A percentile compares a stretch with the other conserved stretches of the same genome.
phyloP scores from a whole-genome alignment of 2,329 filamentous ascomycete species.

The Colletotrichum orchidophilum region DNA sequence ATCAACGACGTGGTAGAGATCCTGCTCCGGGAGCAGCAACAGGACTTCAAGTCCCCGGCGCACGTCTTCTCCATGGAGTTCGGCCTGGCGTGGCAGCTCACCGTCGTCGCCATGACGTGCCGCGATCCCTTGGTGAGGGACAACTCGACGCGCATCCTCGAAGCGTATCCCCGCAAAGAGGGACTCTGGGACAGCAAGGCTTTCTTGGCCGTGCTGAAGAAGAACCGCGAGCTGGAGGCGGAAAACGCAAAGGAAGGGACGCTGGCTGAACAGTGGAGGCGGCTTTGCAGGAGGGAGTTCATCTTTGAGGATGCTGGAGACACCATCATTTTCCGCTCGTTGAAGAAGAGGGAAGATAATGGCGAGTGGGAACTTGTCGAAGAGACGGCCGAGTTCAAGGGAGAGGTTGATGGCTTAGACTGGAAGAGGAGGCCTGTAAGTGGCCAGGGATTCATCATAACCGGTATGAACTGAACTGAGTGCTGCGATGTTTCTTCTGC shows the following conservation, averaged over 20 bases:
- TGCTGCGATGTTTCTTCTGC: no score
- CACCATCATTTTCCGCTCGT: constrained; percentile 48
- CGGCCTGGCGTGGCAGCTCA: constrained; percentile 56
- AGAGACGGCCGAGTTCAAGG: constrained; percentile 45
- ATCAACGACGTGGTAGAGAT: constrained; percentile 49
- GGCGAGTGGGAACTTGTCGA: constrained; percentile 50
- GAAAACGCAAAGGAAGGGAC: constrained; percentile 44
- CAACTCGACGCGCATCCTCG: constrained; percentile 52
- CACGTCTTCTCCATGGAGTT: constrained; percentile 56
- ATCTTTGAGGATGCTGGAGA: constrained; percentile 47
- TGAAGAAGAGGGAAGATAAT: constrained; percentile 42
- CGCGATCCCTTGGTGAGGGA: constrained; percentile 49
- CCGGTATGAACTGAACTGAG: no score
- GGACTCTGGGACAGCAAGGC: constrained; percentile 54
- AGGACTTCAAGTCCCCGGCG: constrained; percentile 29
- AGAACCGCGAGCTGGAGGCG: constrained; percentile 48
- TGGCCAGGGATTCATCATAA: constrained; percentile 43
- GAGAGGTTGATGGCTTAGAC: constrained; percentile 40
- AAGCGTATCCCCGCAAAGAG: constrained; percentile 52
- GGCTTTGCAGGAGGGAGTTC: constrained; percentile 48
- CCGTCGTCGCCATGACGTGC: constrained; percentile 52
- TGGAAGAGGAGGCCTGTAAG: constrained; percentile 50
- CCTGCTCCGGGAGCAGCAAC: constrained; percentile 42
- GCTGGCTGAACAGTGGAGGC: constrained; percentile 50
- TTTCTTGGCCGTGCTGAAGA: constrained; percentile 49